A percentile compares a stretch with the other conserved stretches of the same genome.
These are phyloP conservation scores for Astragalus glycyphyllos DNA, from an alignment of 306 rosid species.

Conservation along the genomic window DNA sequence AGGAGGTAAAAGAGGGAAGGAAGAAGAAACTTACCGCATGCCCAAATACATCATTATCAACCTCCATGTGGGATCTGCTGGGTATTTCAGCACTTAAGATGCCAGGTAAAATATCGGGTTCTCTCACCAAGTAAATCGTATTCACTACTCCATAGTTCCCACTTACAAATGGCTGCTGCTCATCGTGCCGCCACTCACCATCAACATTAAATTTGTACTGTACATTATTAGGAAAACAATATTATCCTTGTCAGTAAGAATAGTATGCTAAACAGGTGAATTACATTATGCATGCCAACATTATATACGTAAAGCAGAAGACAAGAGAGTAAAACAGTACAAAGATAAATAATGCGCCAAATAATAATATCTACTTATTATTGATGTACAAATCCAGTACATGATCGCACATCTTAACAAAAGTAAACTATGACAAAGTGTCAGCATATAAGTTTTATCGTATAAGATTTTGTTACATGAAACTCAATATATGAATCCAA, in stretches of 20 bases:
- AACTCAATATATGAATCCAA: not conserved
- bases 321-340: slow-evolving; percentile 20
- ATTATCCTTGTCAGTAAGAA: slow-evolving; percentile 43
- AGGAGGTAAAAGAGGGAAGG: not conserved
- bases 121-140: slow-evolving; percentile 60
- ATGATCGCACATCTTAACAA: not conserved
- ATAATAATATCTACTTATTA: not conserved
- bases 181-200: slow-evolving; percentile 88
- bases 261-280: slow-evolving; percentile 6
- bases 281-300: slow-evolving; percentile 25
- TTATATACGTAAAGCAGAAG: slow-evolving; percentile 2
- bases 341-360: slow-evolving; percentile 15
- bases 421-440: not conserved
- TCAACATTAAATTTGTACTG: slow-evolving; percentile 87
- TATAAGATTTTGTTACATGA: not conserved
- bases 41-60: slow-evolving; percentile 63
- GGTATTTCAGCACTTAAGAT: slow-evolving; percentile 55
- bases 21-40: slow-evolving; percentile 51
- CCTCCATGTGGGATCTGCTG: slow-evolving; percentile 77
- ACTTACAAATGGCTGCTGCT: slow-evolving; percentile 60
- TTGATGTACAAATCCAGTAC: not conserved
- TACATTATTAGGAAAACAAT: slow-evolving; percentile 44
- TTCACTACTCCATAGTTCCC: slow-evolving; percentile 74
- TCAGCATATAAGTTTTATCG: slow-evolving; percentile 2
- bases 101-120: slow-evolving; percentile 55